Conservation (phyloP, 345 rosid genomes). For the Hibiscus syriacus region DNA sequence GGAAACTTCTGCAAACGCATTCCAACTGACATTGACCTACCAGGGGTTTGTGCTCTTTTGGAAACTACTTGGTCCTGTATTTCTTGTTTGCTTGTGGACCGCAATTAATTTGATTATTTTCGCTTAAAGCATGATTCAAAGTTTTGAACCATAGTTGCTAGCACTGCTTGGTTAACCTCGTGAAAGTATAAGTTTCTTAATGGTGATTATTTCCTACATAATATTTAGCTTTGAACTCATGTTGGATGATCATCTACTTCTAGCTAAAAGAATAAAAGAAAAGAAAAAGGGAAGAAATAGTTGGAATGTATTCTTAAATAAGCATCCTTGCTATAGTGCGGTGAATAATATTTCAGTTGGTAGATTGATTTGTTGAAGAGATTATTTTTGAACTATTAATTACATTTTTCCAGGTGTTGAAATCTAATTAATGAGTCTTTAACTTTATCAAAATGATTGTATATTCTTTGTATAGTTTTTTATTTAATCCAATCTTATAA, state of each 20-base stretch:
- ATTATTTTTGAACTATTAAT: background rate
- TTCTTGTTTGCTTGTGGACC: background rate
- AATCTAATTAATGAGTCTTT: background rate
- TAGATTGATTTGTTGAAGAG: background rate
- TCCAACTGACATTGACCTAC: conserved; percentile 91
- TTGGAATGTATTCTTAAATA: too few relatives aligned
- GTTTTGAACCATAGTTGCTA: background rate
- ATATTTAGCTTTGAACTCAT: background rate
- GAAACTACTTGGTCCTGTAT: background rate
- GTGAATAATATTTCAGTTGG: background rate
- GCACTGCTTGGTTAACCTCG: background rate
- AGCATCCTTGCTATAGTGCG: too few relatives aligned
- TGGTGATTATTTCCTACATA: background rate
- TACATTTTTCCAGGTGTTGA: background rate
- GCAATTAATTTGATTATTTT: background rate
- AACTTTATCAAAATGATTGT: background rate
- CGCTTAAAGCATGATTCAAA: conserved; percentile 4
- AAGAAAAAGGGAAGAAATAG: too few relatives aligned
- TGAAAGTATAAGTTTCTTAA: background rate
- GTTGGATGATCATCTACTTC: background rate
- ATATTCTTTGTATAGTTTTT: too few relatives aligned
- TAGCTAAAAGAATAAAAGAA: background rate
- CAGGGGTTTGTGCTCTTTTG: conserved; percentile 64
- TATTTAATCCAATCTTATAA: background rate
- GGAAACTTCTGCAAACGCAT: conserved; percentile 97